Percentiles rank a stretch among this genome's conserved stretches.
phyloP scores from a whole-genome alignment of 768 basidiomycete species.

The Psilocybe subaeruginosa region DNA sequence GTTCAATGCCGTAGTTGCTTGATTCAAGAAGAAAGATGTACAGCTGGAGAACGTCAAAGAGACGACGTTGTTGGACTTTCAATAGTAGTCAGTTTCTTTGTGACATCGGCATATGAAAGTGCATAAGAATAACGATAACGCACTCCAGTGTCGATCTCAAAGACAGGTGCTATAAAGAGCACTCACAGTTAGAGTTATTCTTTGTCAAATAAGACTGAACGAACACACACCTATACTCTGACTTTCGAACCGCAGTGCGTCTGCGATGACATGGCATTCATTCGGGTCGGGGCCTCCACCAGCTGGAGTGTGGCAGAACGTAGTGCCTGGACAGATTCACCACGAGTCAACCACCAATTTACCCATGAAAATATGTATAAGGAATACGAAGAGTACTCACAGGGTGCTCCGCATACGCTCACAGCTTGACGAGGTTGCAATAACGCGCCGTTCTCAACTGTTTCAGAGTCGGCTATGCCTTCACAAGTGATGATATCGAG shows the following conservation, averaged over 20 bases:
- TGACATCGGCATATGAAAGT: not conserved
- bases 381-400: slow-evolving; percentile 25
- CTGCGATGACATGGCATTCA: slow-evolving; percentile 51
- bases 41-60: slow-evolving; percentile 43
- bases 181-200: no score
- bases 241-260: slow-evolving; percentile 48
- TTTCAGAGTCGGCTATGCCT: not conserved
- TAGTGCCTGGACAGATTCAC: slow-evolving; percentile 26
- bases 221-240: slow-evolving; percentile 38
- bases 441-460: slow-evolving; percentile 2
- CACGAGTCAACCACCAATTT: slow-evolving; percentile 3
- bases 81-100: not conserved
- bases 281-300: slow-evolving; percentile 51
- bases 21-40: slow-evolving; percentile 51
- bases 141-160: slow-evolving; percentile 14
- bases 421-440: slow-evolving; percentile 29
- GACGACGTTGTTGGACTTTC: slow-evolving; percentile 33
- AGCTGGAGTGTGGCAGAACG: slow-evolving; percentile 46
- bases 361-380: not conserved
- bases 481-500: slow-evolving; percentile 28
- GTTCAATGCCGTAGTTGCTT: slow-evolving; percentile 35
- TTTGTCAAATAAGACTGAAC: no score
- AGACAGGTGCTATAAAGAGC: slow-evolving; percentile 6
- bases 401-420: slow-evolving; percentile 43
- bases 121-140: not conserved